Evolutionary conservation across 2,329 filamentous ascomycete genomes (phyloP), one percentile per base, ranked within the genome.

Genomic region (Fusarium pseudoanthophilum): DNA sequence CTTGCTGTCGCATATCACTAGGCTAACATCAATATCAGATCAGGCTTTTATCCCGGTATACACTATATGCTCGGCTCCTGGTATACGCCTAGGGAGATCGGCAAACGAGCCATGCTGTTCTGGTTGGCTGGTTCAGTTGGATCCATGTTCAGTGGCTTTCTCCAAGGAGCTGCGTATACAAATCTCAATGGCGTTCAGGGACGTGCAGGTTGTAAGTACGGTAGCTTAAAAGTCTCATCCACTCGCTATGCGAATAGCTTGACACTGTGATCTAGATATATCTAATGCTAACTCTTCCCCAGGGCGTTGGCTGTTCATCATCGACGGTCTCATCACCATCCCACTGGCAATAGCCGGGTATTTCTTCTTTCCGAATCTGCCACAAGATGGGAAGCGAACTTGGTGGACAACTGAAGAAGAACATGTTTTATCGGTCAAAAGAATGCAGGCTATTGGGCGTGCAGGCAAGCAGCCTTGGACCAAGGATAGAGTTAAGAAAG

Each of bases 31-130:
- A 81, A 0, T 85, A 84, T 64, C 5, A 88, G 88, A 69, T 82
- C 85, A 0, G 85, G 85, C 0, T 81, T 87, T 2, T 88, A 86
- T 82, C 88, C 82, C 10, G 82, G n/a, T 2, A 75, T 76, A 15
- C 72, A 73, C 30, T 76, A 76, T 32, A 65, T 77, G 60, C 52
- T 76, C 0, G 75, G 74, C 14, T 76, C 74, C 0, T 76, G 75
- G 75, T 76, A 76, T 21, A 77, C 72, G 0, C 69, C 72, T 1
- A 51, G 70, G 7, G 74, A 77, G n/a, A 75, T 77, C 5, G 72
- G 72, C 8, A 75, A 75, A 64, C 69, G 15, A 39, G 61, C 49
- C 60, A 75, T 43, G 61, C 26, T 77, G 6, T 76, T 76, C 36
- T 76, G 69, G 69, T 37, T 77, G 10, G 74, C 72, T 21, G 70